Evolutionary conservation across 2,329 filamentous ascomycete species (phyloP), one percentile per base, ranked within the genome.

Genomic region (Fusarium sp.): DNA sequence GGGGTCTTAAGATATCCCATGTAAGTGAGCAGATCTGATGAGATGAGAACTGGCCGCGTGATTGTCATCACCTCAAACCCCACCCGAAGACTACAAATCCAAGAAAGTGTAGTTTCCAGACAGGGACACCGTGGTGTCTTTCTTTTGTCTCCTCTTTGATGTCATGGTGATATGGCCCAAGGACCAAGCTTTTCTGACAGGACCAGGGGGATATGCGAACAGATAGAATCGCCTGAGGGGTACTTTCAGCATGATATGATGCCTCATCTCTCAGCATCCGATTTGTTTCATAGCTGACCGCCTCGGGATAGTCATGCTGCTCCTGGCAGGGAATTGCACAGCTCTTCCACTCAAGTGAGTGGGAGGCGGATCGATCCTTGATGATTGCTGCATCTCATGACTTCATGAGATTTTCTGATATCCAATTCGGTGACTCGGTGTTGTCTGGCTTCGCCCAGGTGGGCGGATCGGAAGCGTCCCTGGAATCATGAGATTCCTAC

Each of bases 181-280:
- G 56, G 52, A 39, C 56, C 55, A 39, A 67, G 51, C 40, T 24
- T 31, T 34, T 49, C 24, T 39, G 44, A 64, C 45, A 33, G 56
- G 44, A 58, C 57, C 60, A 69, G 57, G 67, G 28, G 60, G 45
- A 69, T 52, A 39, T 48, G 52, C 44, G 36, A 50, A 51, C 51
- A 51, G 64, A 57, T 54, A 59, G 59, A 54, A 53, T 31, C 22
- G 67, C 54, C 58, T 58, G 42, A 26, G 22, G 24, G 61, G 50
- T 58, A 59, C 51, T 66, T 46, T 62, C 54, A 60, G 33, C 50
- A 62, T 68, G 60, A 68, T 57, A 58, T 69, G 67, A 62, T 52
- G 53, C 58, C 55, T 63, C 52, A 44, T 36, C 20, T 26, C 58
- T 43, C 46, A 49, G 20, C 46, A 36, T 39, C 63, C 49, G 58